Base-by-base conservation (phyloP, 1,139 yeast species). In the Saccharomyces hybrid region DNA sequence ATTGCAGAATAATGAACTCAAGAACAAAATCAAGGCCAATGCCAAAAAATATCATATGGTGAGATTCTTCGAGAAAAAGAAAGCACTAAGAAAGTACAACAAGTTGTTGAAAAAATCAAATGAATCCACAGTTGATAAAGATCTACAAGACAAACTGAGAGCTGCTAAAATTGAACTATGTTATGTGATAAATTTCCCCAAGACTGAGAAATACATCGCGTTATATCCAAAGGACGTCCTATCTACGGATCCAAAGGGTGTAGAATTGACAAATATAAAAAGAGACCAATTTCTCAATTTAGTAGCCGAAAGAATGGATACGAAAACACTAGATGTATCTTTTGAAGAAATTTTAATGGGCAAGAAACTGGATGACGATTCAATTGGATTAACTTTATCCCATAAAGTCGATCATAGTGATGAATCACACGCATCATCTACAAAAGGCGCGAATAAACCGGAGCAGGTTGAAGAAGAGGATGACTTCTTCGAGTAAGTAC, bases 21-120 rank as follows among this genome's bases (percentile, higher is more conserved):
- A 76, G 46, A 75, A 78, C 51, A 78, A 78, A 61, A 81, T 83
- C 6, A 81, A 79, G 62, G 79, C 81, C 55, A 73, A 79, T 49
- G 82, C 89, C n/a, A 80, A 84, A 62, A 88, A 85, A 71, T 93
- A 95, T 70, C 97, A 89, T 67, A 91, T 90, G 95, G 93, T 93
- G 50, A 78, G 95, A 60, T 93, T 95, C 67, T 88, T 93, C 60
- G 99, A 93, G 70, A 80, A 80, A 64, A 89, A 91, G 73, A 95
- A 93, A 78, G 96, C 98, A 0, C 65, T 80, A 31, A 78, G 97
- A 64, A 81, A 77, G 58, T 81, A 89, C 64, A 86, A 85, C 59
- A 84, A 84, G 60, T 82, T 84, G 1, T 74, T 75, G 57, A 84
- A 81, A 55, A 74, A 70, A 11, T 60, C 64, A 28, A 66, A 67